A percentile compares a stretch with the other conserved stretches of the same genome.
These are phyloP conservation scores for Cryptococcus sp. DNA, from an alignment of 1,284 basidiomycete genomes.

Conservation along the genomic window DNA sequence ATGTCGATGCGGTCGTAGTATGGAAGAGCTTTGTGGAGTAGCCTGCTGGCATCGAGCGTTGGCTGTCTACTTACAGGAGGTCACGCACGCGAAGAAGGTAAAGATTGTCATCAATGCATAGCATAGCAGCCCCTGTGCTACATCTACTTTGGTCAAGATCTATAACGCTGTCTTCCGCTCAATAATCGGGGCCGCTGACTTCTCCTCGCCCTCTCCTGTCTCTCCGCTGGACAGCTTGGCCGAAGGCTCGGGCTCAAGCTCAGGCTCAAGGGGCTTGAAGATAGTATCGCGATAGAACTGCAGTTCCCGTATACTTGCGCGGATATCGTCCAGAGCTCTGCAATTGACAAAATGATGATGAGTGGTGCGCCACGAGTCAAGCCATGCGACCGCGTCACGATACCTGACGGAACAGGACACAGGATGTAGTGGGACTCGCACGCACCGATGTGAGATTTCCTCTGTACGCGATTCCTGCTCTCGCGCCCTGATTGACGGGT, in stretches of 20 bases:
- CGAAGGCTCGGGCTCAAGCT: not conserved
- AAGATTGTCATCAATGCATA: not conserved
- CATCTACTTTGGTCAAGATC: not conserved
- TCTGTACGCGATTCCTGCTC: slow-evolving; percentile 34
- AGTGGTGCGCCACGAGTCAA: not conserved
- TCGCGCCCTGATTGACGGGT: slow-evolving; percentile 36
- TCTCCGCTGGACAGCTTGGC: no score
- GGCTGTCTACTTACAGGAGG: no score
- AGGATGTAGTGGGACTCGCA: not conserved
- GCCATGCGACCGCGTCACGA: no score
- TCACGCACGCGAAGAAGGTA: not conserved
- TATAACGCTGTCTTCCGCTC: slow-evolving; percentile 36
- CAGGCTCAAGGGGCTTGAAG: slow-evolving; percentile 46
- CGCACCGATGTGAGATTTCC: slow-evolving; percentile 48
- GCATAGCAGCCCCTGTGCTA: not conserved
- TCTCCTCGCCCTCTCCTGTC: not conserved
- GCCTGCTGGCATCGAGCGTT: not conserved
- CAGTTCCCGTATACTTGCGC: slow-evolving; percentile 55
- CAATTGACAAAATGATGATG: not conserved
- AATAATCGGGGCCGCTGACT: not conserved
- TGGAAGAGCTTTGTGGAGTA: slow-evolving; percentile 70
- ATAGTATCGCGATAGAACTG: slow-evolving; percentile 52
- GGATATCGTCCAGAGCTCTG: slow-evolving; percentile 58
- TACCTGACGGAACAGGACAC: not conserved
- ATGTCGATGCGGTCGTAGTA: slow-evolving; percentile 82